Percentiles rank a stretch among this genome's conserved stretches.
Evolutionary conservation across 148 eudicot genomes (phyloP).

Genomic region (Persicaria tinctoria): DNA sequence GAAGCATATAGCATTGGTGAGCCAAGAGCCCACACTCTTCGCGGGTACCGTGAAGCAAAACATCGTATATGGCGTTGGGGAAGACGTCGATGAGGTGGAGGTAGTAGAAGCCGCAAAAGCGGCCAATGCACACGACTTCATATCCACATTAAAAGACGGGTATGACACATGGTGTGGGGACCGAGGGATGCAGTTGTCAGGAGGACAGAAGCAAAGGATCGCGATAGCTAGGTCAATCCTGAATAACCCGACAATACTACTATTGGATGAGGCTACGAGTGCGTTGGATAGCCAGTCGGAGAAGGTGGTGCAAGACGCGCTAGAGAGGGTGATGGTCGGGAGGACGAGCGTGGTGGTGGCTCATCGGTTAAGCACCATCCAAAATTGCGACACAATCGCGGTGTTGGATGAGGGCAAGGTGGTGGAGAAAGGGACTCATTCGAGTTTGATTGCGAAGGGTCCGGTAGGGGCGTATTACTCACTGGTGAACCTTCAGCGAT

Average conservation of each 20-base stretch:
- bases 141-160: constrained; percentile 30
- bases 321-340: constrained; percentile 33
- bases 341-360: constrained; percentile 41
- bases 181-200: constrained; percentile 36
- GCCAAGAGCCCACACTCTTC: constrained; percentile 40
- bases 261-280: constrained; percentile 42
- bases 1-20: constrained; percentile 29
- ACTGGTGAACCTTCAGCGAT: constrained; percentile 37
- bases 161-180: constrained; percentile 37
- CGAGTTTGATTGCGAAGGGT: constrained; percentile 40
- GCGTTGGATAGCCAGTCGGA: constrained; percentile 30
- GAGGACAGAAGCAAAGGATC: constrained; percentile 40
- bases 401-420: constrained; percentile 57
- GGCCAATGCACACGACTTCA: constrained; percentile 37
- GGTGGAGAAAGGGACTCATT: constrained; percentile 52
- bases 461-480: constrained; percentile 38
- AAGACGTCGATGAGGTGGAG: constrained; percentile 29
- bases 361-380: constrained; percentile 47
- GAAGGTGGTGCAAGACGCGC: constrained; percentile 33
- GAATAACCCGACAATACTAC: constrained; percentile 32
- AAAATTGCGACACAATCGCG: constrained; percentile 50
- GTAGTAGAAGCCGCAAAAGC: constrained; percentile 29
- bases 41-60: constrained; percentile 35
- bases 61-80: constrained; percentile 28
- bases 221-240: constrained; percentile 37